Conservation (phyloP, 345 rosid species). For the Odontarrhena argentea region DNA sequence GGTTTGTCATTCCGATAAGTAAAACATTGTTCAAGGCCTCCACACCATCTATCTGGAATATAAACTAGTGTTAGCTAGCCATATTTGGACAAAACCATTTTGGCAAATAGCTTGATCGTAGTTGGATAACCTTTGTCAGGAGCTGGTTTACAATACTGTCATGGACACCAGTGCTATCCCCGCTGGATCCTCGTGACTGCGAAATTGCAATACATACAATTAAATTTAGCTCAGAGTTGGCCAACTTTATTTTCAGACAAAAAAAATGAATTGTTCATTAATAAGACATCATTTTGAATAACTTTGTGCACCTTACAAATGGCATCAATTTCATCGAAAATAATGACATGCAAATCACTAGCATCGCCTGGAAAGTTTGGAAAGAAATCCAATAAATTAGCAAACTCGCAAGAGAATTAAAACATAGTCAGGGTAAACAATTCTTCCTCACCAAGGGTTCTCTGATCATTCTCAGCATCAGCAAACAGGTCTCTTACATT, state of each 20-base stretch:
- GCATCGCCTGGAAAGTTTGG: slow-evolving; percentile 65
- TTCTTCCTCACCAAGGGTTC: slow-evolving; percentile 55
- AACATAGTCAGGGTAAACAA: slow-evolving; percentile 15
- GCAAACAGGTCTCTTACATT: slow-evolving; percentile 85
- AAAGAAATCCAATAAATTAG: slow-evolving; percentile 12
- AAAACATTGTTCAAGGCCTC: slow-evolving; percentile 90
- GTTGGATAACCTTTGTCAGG: slow-evolving; percentile 73
- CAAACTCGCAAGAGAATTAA: slow-evolving; percentile 7
- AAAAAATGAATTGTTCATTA: neutral
- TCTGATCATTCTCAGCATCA: slow-evolving; percentile 93
- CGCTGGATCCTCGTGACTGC: slow-evolving; percentile 89
- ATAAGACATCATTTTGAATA: neutral
- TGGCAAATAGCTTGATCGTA: slow-evolving; percentile 8
- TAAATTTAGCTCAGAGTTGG: no score
- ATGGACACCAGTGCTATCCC: slow-evolving; percentile 93
- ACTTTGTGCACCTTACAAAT: slow-evolving; percentile 75
- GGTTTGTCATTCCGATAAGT: slow-evolving; percentile 96
- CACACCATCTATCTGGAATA: slow-evolving; percentile 89
- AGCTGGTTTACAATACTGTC: slow-evolving; percentile 92
- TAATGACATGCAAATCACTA: slow-evolving; percentile 88
- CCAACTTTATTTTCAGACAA: no score
- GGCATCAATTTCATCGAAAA: slow-evolving; percentile 97
- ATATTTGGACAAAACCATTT: neutral
- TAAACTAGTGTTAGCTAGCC: neutral
- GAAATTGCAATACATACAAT: neutral